Percentiles rank a stretch among this genome's conserved stretches.
These are phyloP conservation scores for Gyromitra esculenta DNA, from an alignment of 2,329 filamentous ascomycete genomes.

Conservation along the genomic window DNA sequence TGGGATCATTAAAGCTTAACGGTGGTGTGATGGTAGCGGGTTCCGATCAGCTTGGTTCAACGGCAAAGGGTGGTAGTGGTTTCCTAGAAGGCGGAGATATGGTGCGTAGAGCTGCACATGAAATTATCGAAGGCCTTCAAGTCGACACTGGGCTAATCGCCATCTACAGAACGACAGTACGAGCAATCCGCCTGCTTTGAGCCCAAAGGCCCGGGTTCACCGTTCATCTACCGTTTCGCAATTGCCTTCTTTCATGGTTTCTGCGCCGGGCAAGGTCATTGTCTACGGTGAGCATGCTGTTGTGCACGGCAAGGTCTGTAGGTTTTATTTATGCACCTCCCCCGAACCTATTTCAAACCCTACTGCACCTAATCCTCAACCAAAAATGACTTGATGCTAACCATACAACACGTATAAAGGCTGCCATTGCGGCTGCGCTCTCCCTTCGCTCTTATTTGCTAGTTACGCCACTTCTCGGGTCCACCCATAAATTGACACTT, in stretches of 20 bases:
- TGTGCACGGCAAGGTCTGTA: slow-evolving; percentile 85
- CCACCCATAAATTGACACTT: slow-evolving; percentile 80
- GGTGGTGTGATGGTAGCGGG: slow-evolving; percentile 37
- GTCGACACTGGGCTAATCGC: neutral
- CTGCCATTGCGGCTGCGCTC: slow-evolving; percentile 93
- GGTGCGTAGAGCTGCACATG: slow-evolving; percentile 13
- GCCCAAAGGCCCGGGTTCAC: slow-evolving; percentile 31
- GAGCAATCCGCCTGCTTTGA: neutral
- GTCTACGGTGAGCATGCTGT: slow-evolving; percentile 98
- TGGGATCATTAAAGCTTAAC: slow-evolving; percentile 24
- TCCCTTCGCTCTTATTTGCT: slow-evolving; percentile 96
- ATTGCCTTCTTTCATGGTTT: slow-evolving; percentile 95
- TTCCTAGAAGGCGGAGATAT: neutral
- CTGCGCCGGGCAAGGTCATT: slow-evolving; percentile 96
- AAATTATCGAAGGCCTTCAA: neutral
- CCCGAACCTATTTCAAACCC: neutral
- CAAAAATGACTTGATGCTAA: slow-evolving; percentile 9
- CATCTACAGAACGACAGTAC: slow-evolving; percentile 6
- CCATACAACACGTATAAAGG: slow-evolving; percentile 63
- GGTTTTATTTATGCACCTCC: slow-evolving; percentile 5
- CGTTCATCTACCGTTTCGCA: slow-evolving; percentile 63
- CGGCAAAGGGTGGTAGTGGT: neutral
- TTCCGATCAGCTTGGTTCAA: slow-evolving; percentile 19
- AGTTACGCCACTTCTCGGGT: slow-evolving; percentile 92
- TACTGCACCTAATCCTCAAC: neutral